Conservation (phyloP, 495 filamentous ascomycete genomes). For the Neurospora sp. region DNA sequence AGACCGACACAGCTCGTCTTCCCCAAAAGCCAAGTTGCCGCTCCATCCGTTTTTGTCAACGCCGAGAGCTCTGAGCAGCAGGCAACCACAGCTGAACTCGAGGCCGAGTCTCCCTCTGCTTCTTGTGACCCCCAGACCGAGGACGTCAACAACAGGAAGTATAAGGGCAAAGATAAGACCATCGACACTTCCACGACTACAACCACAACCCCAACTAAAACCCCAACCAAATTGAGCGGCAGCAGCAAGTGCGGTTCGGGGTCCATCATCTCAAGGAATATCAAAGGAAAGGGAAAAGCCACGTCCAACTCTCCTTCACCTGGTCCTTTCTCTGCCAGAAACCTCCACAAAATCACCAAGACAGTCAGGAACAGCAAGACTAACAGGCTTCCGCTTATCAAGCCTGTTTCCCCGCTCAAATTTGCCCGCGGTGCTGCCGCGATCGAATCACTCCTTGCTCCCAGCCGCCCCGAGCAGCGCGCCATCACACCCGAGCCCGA, state of each 20-base stretch:
- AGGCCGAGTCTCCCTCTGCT: not conserved
- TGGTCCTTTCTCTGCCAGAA: not conserved
- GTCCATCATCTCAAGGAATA: not conserved
- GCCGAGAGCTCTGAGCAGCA: not conserved
- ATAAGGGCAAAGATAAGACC: not conserved
- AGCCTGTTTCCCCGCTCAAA: not conserved
- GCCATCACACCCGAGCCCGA: not conserved
- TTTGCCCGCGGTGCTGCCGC: not conserved
- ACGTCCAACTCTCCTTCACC: not conserved
- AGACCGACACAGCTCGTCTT: not conserved
- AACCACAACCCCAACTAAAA: not conserved
- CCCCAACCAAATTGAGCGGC: not conserved
- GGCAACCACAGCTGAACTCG: not conserved
- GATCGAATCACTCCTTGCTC: not conserved
- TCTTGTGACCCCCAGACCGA: not conserved
- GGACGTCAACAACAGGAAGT: not conserved
- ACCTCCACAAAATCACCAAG: not conserved
- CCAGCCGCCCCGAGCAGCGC: not conserved
- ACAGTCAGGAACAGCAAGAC: not conserved
- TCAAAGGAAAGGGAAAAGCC: not conserved
- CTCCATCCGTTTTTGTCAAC: not conserved
- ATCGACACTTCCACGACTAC: not conserved
- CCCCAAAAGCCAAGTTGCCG: not conserved
- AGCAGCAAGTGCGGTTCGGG: not conserved
- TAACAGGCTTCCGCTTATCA: not conserved